phyloP scores from a whole-genome alignment of 495 filamentous ascomycete species.

The Tuber calosporum region DNA sequence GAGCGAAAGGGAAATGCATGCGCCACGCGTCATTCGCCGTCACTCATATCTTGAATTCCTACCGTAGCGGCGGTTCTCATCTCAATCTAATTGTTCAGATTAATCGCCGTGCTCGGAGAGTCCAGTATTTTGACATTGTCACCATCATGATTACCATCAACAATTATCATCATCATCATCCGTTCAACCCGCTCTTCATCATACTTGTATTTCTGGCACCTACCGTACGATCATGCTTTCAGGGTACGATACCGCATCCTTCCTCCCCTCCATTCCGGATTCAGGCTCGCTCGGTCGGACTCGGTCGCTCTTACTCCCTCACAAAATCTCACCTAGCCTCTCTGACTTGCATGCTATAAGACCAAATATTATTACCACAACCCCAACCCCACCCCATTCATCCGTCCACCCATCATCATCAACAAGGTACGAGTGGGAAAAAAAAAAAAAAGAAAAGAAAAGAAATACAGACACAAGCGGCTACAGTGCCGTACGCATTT shows the following conservation, averaged over 20 bases:
- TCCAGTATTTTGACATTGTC: background rate
- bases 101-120: background rate
- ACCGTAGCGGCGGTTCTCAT: background rate
- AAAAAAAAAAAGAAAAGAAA: background rate
- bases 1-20: conserved; percentile 29
- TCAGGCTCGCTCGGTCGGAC: background rate
- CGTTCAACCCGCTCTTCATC: background rate
- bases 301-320: background rate
- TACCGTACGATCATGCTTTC: background rate
- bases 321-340: conserved; percentile 1
- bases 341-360: background rate
- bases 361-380: background rate
- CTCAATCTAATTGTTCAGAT: background rate
- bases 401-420: background rate
- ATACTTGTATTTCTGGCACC: background rate
- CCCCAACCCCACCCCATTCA: background rate
- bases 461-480: background rate
- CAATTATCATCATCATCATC: background rate
- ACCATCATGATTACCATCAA: background rate
- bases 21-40: conserved; percentile 38
- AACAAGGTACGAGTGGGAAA: background rate
- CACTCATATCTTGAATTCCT: conserved; percentile 24
- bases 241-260: background rate
- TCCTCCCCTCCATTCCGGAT: background rate
- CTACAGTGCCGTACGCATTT: background rate